phyloP scores from a whole-genome alignment of 202 grass and related monocot genomes.

The Digitaria exilis region DNA sequence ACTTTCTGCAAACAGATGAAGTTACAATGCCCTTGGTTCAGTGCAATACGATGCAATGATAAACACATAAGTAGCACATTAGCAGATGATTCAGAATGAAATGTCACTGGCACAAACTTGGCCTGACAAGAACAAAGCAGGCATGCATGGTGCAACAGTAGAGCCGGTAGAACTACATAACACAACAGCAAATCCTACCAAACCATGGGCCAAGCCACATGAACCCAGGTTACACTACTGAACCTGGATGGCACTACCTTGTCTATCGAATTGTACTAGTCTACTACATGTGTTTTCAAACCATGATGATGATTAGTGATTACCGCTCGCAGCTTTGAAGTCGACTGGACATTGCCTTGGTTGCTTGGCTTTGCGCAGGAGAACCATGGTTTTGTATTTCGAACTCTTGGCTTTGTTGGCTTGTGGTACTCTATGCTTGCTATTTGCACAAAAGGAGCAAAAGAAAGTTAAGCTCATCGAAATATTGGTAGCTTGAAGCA shows the following conservation, averaged over 20 bases:
- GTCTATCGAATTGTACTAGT: constrained; percentile 5
- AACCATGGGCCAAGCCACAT: constrained; percentile 46
- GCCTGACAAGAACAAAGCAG: neutral
- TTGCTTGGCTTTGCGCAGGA: constrained; percentile 58
- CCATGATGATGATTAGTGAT: constrained; percentile 18
- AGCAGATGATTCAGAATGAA: constrained; percentile 2
- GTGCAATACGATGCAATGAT: neutral
- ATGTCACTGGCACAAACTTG: neutral
- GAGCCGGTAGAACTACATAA: neutral
- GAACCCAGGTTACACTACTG: constrained; percentile 29
- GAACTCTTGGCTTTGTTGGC: constrained; percentile 73
- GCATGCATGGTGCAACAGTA: constrained; percentile 7
- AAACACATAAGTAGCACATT: neutral
- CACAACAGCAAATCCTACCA: constrained; percentile 16
- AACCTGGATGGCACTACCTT: neutral
- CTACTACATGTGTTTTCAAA: neutral
- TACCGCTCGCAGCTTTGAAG: constrained; percentile 55
- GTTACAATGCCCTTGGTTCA: constrained; percentile 19
- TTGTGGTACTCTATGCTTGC: constrained; percentile 72
- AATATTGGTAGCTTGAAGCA: neutral
- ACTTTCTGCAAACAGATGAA: constrained; percentile 61
- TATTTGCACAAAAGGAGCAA: constrained; percentile 32
- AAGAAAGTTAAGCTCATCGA: constrained; percentile 11
- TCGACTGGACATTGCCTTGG: constrained; percentile 45
- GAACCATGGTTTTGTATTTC: constrained; percentile 66